Conservation (phyloP, 2,329 filamentous ascomycete genomes). For the Claviceps lovelessii region DNA sequence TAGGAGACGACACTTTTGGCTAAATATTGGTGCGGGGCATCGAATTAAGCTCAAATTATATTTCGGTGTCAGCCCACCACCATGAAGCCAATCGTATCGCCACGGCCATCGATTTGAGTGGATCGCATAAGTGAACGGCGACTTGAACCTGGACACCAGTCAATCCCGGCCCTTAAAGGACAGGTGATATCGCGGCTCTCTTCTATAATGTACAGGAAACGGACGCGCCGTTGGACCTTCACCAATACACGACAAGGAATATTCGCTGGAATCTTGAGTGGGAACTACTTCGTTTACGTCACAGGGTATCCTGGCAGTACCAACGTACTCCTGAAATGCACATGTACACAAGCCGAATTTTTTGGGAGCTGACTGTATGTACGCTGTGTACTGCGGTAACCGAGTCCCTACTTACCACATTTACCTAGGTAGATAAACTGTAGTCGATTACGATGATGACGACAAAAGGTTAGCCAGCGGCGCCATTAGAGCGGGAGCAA, state of each 20-base stretch:
- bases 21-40: background rate
- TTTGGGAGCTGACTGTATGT: too few relatives aligned
- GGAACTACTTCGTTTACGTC: background rate
- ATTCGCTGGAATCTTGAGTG: too few relatives aligned
- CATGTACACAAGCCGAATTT: too few relatives aligned
- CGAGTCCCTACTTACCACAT: too few relatives aligned
- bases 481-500: background rate
- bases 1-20: background rate
- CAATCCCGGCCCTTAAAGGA: background rate
- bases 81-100: background rate
- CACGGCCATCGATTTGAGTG: background rate
- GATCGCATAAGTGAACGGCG: background rate
- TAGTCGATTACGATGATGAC: too few relatives aligned
- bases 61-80: background rate
- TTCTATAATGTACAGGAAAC: background rate
- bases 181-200: background rate
- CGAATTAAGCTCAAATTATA: background rate
- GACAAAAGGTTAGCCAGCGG: background rate
- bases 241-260: too few relatives aligned
- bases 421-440: too few relatives aligned
- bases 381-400: too few relatives aligned
- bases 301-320: background rate
- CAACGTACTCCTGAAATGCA: too few relatives aligned
- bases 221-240: background rate
- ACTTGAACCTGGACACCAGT: background rate